Base-by-base conservation (phyloP, 2,329 filamentous ascomycete species). In the Alternaria viburni region DNA sequence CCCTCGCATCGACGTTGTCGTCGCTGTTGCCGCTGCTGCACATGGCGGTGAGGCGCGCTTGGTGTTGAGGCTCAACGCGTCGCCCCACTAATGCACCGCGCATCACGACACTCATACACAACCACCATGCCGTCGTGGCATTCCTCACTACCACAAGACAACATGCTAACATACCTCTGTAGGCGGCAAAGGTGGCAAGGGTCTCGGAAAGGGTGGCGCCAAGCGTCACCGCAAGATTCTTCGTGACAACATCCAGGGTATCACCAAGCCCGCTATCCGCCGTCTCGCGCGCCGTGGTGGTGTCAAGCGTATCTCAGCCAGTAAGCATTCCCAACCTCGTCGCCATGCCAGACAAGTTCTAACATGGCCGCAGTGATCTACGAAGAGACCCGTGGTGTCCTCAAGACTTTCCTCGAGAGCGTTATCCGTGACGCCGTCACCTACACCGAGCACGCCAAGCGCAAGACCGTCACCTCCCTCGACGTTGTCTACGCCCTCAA, bases 401-500 rank as follows among this genome's bases (percentile, higher is more conserved):
- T 92, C 77, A 92, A 92, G 87, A 90, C 89, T 73, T 92, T 91
- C 88, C 88, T 92, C 70, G 90, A 91, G 84, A 86, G 87, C 77
- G 90, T 92, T 81, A 92, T 92, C 77, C 90, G 90, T 81, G 90
- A 92, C 70, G 90, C 90, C 68, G 90, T 92, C 83, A 92, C 90
- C 79, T 92, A 92, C 85, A 92, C 90, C 59, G 90, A 92, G 85
- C 90, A 92, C 84, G 90, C 90, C 83, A 92, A 92, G 88, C 89
- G 90, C 83, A 92, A 92, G 89, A 92, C 90, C 13, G 90, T 92
- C 81, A 92, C 87, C 52, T 88, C 87, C 5, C 86, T 89, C 68
- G 87, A 89, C 73, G 87, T 89, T 41, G 87, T 89, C 80, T 88
- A 89, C 74, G 86, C 86, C 61, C 82, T 88, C 69, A 88, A 90